Evolutionary conservation across 129 eudicot genomes (phyloP), one percentile per base, ranked within the genome.

Genomic region (Calendula officinalis): DNA sequence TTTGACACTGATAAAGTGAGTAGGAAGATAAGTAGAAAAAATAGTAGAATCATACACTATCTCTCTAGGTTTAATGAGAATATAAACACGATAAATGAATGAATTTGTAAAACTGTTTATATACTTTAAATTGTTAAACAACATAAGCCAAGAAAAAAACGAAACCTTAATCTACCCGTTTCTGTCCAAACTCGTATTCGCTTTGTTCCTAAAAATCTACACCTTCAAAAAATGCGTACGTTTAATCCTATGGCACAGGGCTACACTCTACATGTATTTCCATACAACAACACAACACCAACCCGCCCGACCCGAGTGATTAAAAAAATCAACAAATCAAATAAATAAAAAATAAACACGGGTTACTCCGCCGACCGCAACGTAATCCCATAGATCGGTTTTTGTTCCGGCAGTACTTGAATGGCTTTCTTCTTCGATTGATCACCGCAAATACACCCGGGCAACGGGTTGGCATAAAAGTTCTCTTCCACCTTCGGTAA

Each of bases 381-480:
- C 6, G 68, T 52, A 57, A 57, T 66, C 57, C 73, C 73, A 50
- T 32, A 61, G 11, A 46, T 56, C 27, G 44, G 69, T 72, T 70
- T 69, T 33, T 22, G 80, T 2, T 60, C 70, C 5, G 35, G 74
- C 17, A 64, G 49, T 5, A 57, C 53, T 5, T 47, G 46, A 48
- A 22, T 64, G 3, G 15, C 61, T 64, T 77, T 67, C 38, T 75
- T 79, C 38, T 66, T 59, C 6, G 87, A 51, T 52, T 22, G 30
- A 22, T 58, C 53, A 4, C 75, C 61, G 45, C 98, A 92, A 30
- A 92, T 73, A 32, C 98, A 92, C n/a, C 95, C 98, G 0, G 98
- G 98, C 43, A 74, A 77, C 38, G 99, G 99, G 70, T 94, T 94
- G 7, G 99, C 99, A 13, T 94, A 94, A 48, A 94, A 94, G 69